Conservation (phyloP, 148 eudicot genomes). For the Rhododendron williamsianum region DNA sequence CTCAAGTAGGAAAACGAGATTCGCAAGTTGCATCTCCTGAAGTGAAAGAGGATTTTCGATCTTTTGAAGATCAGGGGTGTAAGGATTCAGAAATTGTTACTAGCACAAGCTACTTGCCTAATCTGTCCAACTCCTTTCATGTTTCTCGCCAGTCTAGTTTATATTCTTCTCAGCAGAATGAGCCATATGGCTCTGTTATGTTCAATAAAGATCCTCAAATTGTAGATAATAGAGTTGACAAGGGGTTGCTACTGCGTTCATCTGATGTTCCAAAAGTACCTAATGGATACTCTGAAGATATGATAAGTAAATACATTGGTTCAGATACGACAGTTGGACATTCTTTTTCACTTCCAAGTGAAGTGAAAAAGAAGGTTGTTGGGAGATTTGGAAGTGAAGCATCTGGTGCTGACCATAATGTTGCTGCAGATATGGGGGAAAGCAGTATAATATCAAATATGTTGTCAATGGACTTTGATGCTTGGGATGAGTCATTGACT, state of each 20-base stretch:
- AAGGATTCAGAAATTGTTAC: conserved; percentile 51
- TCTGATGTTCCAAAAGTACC: conserved; percentile 32
- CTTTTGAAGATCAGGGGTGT: conserved; percentile 51
- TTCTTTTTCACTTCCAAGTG: conserved; percentile 32
- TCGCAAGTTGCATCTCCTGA: conserved; percentile 32
- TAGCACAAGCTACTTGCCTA: conserved; percentile 26
- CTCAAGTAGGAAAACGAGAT: conserved; percentile 15
- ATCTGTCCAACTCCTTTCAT: conserved; percentile 38
- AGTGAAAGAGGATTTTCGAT: conserved; percentile 42
- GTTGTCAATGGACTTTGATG: conserved; percentile 69
- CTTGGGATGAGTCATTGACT: conserved; percentile 73
- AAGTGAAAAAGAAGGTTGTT: conserved; percentile 24
- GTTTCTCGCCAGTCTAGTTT: conserved; percentile 26
- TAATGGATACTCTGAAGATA: conserved; percentile 40
- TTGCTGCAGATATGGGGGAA: conserved; percentile 55
- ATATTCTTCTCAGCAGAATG: conserved; percentile 29
- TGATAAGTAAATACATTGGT: conserved; percentile 19
- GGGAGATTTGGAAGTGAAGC: conserved; percentile 42
- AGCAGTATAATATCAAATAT: conserved; percentile 85
- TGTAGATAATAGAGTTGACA: conserved; percentile 34
- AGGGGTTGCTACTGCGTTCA: conserved; percentile 17
- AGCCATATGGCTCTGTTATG: conserved; percentile 24
- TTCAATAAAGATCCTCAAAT: conserved; percentile 23
- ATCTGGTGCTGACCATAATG: conserved; percentile 22
- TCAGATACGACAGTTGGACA: conserved; percentile 20